phyloP scores from a whole-genome alignment of 2,329 filamentous ascomycete species.

The Aureobasidium sp. region DNA sequence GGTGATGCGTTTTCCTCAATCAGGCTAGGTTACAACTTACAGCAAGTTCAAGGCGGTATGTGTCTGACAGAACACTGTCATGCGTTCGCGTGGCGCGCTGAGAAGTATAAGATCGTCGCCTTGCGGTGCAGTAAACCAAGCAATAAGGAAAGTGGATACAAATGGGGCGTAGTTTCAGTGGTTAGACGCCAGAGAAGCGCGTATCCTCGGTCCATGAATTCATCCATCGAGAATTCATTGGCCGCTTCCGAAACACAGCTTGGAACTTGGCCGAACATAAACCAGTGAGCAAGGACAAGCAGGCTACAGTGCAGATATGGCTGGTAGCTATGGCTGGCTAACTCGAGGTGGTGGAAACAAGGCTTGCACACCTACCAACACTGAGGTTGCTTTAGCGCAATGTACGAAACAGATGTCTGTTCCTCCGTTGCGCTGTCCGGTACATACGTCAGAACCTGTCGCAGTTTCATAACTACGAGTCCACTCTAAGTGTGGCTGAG shows the following conservation, averaged over 20 bases:
- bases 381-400: not conserved
- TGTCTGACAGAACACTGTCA: not conserved
- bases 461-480: not conserved
- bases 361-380: not conserved
- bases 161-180: not conserved
- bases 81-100: not conserved
- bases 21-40: not conserved
- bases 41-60: not conserved
- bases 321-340: not conserved
- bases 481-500: not conserved
- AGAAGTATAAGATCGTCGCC: not conserved
- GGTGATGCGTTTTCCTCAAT: not conserved
- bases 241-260: not conserved
- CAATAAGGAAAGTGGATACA: not conserved
- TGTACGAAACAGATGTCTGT: not conserved
- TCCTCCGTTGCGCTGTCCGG: not conserved
- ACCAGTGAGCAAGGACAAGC: not conserved
- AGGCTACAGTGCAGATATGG: not conserved
- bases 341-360: not conserved
- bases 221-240: not conserved
- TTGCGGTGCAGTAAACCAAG: not conserved
- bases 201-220: not conserved
- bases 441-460: not conserved
- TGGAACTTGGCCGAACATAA: not conserved
- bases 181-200: not conserved